These are phyloP conservation scores for Cladosporium sp. DNA, from an alignment of 2,329 filamentous ascomycete genomes.

Conservation along the genomic window DNA sequence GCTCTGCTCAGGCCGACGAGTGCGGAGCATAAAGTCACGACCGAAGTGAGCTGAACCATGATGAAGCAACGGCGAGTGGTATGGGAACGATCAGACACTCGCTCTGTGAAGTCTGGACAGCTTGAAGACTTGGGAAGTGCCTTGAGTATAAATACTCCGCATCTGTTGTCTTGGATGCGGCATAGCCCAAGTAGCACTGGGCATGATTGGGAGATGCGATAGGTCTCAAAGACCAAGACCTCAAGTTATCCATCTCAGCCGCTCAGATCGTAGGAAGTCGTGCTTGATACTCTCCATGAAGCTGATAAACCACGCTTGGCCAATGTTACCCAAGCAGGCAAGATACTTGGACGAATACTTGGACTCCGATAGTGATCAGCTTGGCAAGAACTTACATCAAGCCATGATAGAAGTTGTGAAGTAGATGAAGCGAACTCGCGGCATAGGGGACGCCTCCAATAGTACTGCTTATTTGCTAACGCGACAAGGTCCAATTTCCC, in stretches of 20 bases:
- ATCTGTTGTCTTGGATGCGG: no score
- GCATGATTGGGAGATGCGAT: background rate
- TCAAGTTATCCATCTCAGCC: background rate
- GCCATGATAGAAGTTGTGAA: background rate
- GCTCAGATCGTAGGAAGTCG: background rate
- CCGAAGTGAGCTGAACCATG: conserved; percentile 13
- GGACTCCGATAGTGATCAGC: background rate
- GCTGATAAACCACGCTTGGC: conserved; percentile 7
- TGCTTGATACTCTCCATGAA: background rate
- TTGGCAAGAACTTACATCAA: conserved; percentile 4
- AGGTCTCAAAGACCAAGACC: conserved; percentile 2
- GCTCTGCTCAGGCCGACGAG: conserved; percentile 13
- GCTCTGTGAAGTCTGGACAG: background rate
- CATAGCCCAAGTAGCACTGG: no score
- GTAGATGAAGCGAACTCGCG: no score
- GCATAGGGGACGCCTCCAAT: no score
- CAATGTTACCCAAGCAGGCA: conserved; percentile 1
- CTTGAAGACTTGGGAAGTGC: background rate
- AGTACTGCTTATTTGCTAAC: no score
- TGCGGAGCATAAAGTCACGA: conserved; percentile 15
- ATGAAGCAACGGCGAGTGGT: background rate
- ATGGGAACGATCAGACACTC: background rate
- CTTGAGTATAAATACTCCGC: background rate
- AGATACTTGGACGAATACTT: background rate
- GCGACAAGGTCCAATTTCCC: no score